Evolutionary conservation across 768 basidiomycete genomes (phyloP).

Genomic region (Gloeopeniophorella convolvens): DNA sequence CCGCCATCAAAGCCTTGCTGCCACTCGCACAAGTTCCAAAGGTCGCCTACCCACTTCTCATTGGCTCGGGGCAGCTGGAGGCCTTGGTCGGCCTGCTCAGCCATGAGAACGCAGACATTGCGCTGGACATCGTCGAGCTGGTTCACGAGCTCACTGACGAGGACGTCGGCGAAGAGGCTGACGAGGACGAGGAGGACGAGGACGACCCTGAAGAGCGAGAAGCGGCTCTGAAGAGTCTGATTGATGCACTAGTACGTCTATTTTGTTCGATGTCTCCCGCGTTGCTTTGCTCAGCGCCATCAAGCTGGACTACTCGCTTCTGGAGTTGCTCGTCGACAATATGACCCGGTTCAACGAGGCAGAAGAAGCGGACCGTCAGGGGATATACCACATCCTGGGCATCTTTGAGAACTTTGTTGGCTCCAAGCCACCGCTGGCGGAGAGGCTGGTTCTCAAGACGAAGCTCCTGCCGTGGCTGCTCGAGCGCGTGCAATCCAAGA

Average conservation of each 20-base stretch:
- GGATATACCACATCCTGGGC: conserved; percentile 89
- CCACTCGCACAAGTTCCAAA: conserved; percentile 80
- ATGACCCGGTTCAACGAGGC: conserved; percentile 79
- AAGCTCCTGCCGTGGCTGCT: conserved; percentile 75
- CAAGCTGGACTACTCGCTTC: conserved; percentile 75
- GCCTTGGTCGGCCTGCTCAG: conserved; percentile 80
- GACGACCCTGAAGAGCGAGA: conserved; percentile 54
- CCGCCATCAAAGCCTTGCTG: conserved; percentile 78
- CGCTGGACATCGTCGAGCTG: conserved; percentile 90
- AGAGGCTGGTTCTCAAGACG: conserved; percentile 66
- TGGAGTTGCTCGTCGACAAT: conserved; percentile 89
- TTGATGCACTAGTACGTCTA: conserved; percentile 65
- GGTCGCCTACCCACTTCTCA: conserved; percentile 84
- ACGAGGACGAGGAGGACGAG: conserved; percentile 58
- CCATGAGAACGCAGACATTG: conserved; percentile 96
- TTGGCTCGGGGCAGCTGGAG: conserved; percentile 63
- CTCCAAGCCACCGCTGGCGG: conserved; percentile 72
- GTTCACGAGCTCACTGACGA: conserved; percentile 95
- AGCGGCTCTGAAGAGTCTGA: conserved; percentile 65
- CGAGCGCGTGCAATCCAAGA: conserved; percentile 61
- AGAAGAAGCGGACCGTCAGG: conserved; percentile 88
- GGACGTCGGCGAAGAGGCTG: conserved; percentile 77
- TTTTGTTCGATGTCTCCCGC: not conserved
- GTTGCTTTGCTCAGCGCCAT: conserved; percentile 6
- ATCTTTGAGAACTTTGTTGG: conserved; percentile 91